These are phyloP conservation scores for Trichophyton rubrum DNA, from an alignment of 2,329 filamentous ascomycete species.

Conservation along the genomic window DNA sequence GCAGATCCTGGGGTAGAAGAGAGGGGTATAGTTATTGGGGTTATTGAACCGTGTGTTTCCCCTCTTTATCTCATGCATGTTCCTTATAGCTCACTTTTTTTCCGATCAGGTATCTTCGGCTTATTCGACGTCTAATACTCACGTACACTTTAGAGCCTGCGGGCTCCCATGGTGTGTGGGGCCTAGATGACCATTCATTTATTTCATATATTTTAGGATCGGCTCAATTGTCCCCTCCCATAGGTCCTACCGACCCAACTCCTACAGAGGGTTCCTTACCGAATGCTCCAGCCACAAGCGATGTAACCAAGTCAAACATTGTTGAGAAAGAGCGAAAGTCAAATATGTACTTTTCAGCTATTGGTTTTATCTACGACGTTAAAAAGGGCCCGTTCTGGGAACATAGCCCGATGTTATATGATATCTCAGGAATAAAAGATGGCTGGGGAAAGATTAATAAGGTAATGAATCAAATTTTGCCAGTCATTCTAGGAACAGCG, in stretches of 20 bases:
- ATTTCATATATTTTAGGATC: conserved; percentile 90
- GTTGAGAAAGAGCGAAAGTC: conserved; percentile 52
- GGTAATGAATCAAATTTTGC: conserved; percentile 26
- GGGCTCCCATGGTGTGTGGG: conserved; percentile 95
- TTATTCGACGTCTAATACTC: conserved; percentile 71
- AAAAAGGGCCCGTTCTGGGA: conserved; percentile 96
- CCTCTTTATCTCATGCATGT: not conserved
- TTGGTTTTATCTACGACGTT: conserved; percentile 95
- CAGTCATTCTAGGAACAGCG: not conserved
- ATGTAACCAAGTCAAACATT: conserved; percentile 51
- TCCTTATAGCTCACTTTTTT: not conserved
- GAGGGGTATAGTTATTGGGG: conserved; percentile 64
- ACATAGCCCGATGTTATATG: conserved; percentile 85
- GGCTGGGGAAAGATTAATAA: conserved; percentile 99
- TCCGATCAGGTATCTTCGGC: conserved; percentile 58
- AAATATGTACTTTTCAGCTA: conserved; percentile 88
- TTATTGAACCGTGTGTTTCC: conserved; percentile 63
- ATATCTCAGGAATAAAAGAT: conserved; percentile 78
- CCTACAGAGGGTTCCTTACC: conserved; percentile 67
- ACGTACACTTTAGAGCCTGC: conserved; percentile 91
- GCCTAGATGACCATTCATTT: conserved; percentile 94
- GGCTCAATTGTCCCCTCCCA: conserved; percentile 71
- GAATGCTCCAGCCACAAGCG: conserved; percentile 57
- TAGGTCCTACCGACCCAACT: conserved; percentile 50
- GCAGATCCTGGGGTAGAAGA: conserved; percentile 47